These are phyloP conservation scores for Euphorbia corollata DNA, from an alignment of 441 rosid species.

Conservation along the genomic window DNA sequence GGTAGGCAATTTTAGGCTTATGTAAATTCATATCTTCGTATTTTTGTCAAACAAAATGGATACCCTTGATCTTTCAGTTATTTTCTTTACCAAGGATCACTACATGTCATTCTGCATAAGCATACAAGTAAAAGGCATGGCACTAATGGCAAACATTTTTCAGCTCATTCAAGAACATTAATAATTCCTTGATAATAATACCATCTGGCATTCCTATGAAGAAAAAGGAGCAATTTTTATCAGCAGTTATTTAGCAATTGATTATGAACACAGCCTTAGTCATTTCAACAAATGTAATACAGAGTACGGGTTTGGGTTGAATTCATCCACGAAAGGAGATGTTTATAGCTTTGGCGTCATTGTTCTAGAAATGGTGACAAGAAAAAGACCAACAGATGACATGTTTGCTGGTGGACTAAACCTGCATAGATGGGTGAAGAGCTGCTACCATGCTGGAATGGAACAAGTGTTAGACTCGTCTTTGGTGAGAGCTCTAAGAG, in stretches of 20 bases:
- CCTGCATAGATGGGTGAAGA: conserved; percentile 29
- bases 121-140: not conserved
- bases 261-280: not conserved
- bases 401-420: conserved; percentile 22
- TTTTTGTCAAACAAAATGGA: not conserved
- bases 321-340: conserved; percentile 25
- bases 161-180: too few relatives aligned
- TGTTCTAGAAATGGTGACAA: conserved; percentile 24
- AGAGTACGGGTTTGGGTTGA: conserved; percentile 25
- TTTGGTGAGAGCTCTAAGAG: conserved; percentile 32
- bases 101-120: not conserved
- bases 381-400: conserved; percentile 26
- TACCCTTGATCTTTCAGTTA: not conserved
- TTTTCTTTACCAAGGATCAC: not conserved
- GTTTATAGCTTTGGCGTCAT: conserved; percentile 25
- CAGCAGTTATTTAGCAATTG: not conserved
- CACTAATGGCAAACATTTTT: too few relatives aligned
- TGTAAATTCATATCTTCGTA: not conserved
- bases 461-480: conserved; percentile 43
- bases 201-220: too few relatives aligned
- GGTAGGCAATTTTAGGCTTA: not conserved
- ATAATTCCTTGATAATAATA: too few relatives aligned
- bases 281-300: conserved; percentile 7
- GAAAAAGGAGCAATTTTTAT: not conserved
- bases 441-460: conserved; percentile 30